Percentiles rank a stretch among this genome's conserved stretches.
These are phyloP conservation scores for Globisporangium cederbergense DNA, from an alignment of 352 stramenopile genomes.

Conservation along the genomic window DNA sequence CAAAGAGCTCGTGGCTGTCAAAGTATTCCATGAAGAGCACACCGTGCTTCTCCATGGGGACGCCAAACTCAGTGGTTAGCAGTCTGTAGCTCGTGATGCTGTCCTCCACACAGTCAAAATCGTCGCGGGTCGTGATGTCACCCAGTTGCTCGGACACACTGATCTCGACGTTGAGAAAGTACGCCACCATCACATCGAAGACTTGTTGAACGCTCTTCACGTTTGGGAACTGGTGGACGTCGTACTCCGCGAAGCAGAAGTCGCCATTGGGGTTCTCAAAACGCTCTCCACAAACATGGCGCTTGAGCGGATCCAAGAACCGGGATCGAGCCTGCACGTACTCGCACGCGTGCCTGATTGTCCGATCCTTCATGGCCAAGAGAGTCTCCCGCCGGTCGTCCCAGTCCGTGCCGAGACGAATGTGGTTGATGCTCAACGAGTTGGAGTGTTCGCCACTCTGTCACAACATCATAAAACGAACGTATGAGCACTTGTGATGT, in stretches of 20 bases:
- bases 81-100: slow-evolving; percentile 34
- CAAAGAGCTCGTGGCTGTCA: not conserved
- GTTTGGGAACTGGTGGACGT: slow-evolving; percentile 24
- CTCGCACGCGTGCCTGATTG: slow-evolving; percentile 31
- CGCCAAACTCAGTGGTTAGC: slow-evolving; percentile 28
- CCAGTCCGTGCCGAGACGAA: slow-evolving; percentile 34
- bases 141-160: slow-evolving; percentile 12
- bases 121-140: slow-evolving; percentile 13
- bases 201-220: not conserved
- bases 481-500: not conserved
- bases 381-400: slow-evolving; percentile 28
- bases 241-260: slow-evolving; percentile 41
- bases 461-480: no score
- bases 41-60: slow-evolving; percentile 8
- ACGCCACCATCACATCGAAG: not conserved
- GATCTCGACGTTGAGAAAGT: not conserved
- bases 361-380: slow-evolving; percentile 28
- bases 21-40: slow-evolving; percentile 1
- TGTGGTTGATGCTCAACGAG: slow-evolving; percentile 31
- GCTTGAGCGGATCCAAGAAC: slow-evolving; percentile 33
- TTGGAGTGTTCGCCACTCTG: slow-evolving; percentile 11
- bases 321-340: slow-evolving; percentile 40
- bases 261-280: slow-evolving; percentile 42
- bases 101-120: slow-evolving; percentile 15
- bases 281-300: slow-evolving; percentile 34